These are phyloP conservation scores for Microcos paniculata DNA, from an alignment of 345 rosid genomes.

Conservation along the genomic window DNA sequence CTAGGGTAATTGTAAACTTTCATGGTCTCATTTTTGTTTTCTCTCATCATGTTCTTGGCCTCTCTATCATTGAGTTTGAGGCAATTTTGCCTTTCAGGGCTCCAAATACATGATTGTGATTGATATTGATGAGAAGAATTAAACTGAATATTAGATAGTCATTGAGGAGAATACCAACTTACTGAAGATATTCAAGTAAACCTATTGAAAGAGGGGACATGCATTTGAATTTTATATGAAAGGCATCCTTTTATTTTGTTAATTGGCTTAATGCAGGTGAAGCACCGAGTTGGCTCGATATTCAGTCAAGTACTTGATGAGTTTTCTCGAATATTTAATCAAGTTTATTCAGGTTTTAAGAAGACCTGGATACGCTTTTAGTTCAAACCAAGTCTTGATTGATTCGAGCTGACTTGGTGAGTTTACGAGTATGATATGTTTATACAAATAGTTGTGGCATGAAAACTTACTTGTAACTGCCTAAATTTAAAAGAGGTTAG, in stretches of 20 bases:
- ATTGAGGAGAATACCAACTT: neutral
- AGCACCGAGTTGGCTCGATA: conserved; percentile 59
- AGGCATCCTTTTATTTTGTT: neutral
- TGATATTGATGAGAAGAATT: neutral
- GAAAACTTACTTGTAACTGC: neutral
- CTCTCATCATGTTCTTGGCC: neutral
- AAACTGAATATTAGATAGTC: neutral
- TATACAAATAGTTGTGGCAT: neutral
- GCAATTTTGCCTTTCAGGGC: neutral
- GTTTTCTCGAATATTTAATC: conserved; percentile 38
- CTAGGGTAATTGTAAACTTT: neutral
- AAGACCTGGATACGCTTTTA: conserved; percentile 56
- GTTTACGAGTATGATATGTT: conserved; percentile 19
- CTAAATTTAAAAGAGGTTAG: neutral
- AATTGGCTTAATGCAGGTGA: conserved; percentile 54
- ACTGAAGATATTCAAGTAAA: neutral
- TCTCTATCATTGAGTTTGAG: neutral
- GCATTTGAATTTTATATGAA: neutral
- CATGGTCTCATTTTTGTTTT: neutral
- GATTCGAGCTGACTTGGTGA: conserved; percentile 58
- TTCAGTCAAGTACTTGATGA: conserved; percentile 52
- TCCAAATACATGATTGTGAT: neutral
- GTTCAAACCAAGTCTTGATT: conserved; percentile 43
- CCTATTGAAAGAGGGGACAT: neutral
- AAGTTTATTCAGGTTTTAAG: conserved; percentile 53